Base-by-base conservation (phyloP, 768 basidiomycete genomes). In the Amanita phalloides region DNA sequence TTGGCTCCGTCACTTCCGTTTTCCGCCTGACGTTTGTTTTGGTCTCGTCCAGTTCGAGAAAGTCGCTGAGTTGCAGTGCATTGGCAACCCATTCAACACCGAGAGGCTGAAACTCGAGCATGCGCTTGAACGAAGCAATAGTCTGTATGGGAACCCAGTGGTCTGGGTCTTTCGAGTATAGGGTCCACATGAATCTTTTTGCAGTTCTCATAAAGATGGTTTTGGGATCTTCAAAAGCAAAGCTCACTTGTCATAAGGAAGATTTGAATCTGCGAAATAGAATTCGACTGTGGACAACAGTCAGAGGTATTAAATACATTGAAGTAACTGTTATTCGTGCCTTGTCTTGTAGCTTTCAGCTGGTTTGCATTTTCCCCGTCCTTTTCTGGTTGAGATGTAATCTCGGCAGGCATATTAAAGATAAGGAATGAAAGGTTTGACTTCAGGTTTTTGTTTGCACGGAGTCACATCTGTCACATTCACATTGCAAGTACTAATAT, bases 261-360 rank as follows among this genome's bases (percentile, higher is more conserved):
- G 78, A 68, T 97, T 96, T n/a, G 91, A 78, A 67, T 95, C 92
- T 48, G 88, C 88, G 68, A 98, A 93, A 73, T 97, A 96, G 68
- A 96, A 97, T 64, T 93, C 89, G 60, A 95, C 94, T 96, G 51
- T 26, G 7, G n/a, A 23, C 7, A 3, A 17, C 14, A 5, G 35
- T 38, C 17, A 50, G 32, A 32, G 6, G 17, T 14, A 11, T 1
- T n/a, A 11, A 30, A 26, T 14, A 14, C 32, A 23, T 6, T 35
- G 5, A 45, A 39, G n/a, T 1, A 20, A n/a, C 14, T 25, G 23
- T 45, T 13, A 45, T 7, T 21, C 35, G 41, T 54, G 79, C 84
- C 71, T 62, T 86, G 83, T 57, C 72, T 73, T 51, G 71, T 71
- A 1, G 78, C 80, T 49, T 71, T 76, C 45, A 67, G 55, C 59